These are phyloP conservation scores for Mucor indicus DNA, from an alignment of 371 early-diverging fungal genomes.

Conservation along the genomic window DNA sequence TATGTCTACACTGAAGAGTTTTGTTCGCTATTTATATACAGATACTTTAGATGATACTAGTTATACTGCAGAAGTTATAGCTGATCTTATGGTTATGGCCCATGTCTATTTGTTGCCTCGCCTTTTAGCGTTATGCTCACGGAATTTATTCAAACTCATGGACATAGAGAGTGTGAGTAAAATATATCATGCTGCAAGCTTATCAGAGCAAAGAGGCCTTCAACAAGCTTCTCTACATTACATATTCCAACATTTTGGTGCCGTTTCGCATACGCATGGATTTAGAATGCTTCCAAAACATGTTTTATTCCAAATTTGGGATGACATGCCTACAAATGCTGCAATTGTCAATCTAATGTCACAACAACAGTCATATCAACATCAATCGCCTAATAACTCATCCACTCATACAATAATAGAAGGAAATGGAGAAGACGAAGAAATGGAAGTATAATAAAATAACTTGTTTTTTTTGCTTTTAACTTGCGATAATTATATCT, in stretches of 20 bases:
- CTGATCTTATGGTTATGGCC: slow-evolving; percentile 65
- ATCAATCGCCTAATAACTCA: neutral
- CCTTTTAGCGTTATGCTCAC: slow-evolving; percentile 52
- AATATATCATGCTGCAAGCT: slow-evolving; percentile 58
- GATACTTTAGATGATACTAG: slow-evolving; percentile 49
- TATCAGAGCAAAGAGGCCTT: slow-evolving; percentile 58
- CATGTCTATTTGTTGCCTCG: slow-evolving; percentile 59
- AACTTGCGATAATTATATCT: too few relatives aligned
- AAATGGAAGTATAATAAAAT: slow-evolving; percentile 4
- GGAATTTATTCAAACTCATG: slow-evolving; percentile 51
- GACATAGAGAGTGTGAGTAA: slow-evolving; percentile 52
- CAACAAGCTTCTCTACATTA: slow-evolving; percentile 54
- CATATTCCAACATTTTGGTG: slow-evolving; percentile 66
- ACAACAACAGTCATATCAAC: slow-evolving; percentile 6
- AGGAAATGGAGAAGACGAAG: slow-evolving; percentile 7
- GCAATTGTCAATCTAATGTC: slow-evolving; percentile 24
- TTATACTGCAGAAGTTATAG: slow-evolving; percentile 34
- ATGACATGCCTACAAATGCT: slow-evolving; percentile 51
- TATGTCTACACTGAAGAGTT: slow-evolving; percentile 44
- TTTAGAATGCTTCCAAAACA: slow-evolving; percentile 55
- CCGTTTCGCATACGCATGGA: slow-evolving; percentile 53
- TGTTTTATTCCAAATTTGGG: slow-evolving; percentile 62
- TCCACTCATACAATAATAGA: neutral
- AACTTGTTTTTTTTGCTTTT: too few relatives aligned
- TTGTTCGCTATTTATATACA: slow-evolving; percentile 60